Conservation (phyloP, 306 rosid genomes). For the Geum urbanum region DNA sequence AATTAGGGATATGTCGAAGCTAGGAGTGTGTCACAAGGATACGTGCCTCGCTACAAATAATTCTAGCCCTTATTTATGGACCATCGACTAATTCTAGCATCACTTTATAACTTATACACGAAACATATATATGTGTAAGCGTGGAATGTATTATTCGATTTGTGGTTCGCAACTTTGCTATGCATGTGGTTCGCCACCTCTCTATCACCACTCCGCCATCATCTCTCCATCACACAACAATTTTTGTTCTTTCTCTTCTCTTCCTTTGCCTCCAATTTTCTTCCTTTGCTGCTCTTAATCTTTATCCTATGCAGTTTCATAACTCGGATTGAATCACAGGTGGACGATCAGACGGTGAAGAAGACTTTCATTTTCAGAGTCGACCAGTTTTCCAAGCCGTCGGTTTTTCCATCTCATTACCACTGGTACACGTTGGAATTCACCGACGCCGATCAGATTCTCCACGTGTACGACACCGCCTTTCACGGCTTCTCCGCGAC, state of each 20-base stretch:
- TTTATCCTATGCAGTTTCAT: conserved; percentile 18
- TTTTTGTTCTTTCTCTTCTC: too few relatives aligned
- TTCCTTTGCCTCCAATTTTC: neutral
- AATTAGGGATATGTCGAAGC: neutral
- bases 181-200: too few relatives aligned
- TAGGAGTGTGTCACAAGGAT: too few relatives aligned
- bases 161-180: neutral
- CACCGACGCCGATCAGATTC: conserved; percentile 48
- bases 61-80: too few relatives aligned
- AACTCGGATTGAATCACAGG: conserved; percentile 8
- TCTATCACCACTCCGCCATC: too few relatives aligned
- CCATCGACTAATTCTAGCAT: too few relatives aligned
- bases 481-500: conserved; percentile 91
- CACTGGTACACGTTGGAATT: conserved; percentile 82
- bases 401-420: conserved; percentile 66
- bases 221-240: too few relatives aligned
- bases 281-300: conserved; percentile 9
- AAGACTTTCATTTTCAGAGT: conserved; percentile 71
- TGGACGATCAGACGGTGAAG: conserved; percentile 5
- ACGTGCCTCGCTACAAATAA: too few relatives aligned
- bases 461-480: conserved; percentile 66
- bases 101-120: too few relatives aligned
- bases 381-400: conserved; percentile 57
- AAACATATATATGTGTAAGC: too few relatives aligned
- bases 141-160: neutral